phyloP scores from a whole-genome alignment of 202 grass and related monocot genomes.

The Saccharum hybrid region DNA sequence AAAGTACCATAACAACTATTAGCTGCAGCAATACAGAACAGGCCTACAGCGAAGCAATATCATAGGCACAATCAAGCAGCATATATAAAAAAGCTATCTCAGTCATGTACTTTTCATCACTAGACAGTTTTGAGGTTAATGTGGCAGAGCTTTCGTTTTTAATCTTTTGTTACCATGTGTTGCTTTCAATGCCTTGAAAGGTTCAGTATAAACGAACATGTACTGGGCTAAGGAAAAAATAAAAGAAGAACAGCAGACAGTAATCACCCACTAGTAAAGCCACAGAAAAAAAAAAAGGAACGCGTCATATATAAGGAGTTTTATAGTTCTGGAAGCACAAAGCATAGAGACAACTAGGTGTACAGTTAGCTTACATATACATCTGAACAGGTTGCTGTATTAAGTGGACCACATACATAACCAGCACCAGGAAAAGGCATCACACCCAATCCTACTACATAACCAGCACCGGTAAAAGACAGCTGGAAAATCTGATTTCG shows the following conservation, averaged over 20 bases:
- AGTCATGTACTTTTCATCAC: not conserved
- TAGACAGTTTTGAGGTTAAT: not conserved
- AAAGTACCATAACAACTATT: not conserved
- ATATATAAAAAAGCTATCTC: not conserved
- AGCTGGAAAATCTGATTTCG: not conserved
- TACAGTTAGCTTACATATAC: not conserved
- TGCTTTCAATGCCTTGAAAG: not conserved
- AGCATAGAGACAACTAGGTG: not conserved
- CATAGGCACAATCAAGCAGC: not conserved
- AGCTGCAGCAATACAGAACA: not conserved
- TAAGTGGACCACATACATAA: not conserved
- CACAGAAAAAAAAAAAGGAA: not conserved
- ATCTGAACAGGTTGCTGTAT: not conserved
- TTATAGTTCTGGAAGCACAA: not conserved
- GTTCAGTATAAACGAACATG: not conserved
- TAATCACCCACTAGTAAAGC: not conserved
- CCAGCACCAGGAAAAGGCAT: not conserved
- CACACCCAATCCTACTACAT: no score
- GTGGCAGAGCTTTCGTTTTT: not conserved
- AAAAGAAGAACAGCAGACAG: not conserved
- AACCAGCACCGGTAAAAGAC: no score
- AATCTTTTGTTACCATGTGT: not conserved
- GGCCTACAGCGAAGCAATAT: not conserved
- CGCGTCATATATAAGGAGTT: not conserved
- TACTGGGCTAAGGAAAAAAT: no score